These are phyloP conservation scores for Fonsecaea multimorphosa DNA, from an alignment of 2,329 filamentous ascomycete genomes.

Conservation along the genomic window DNA sequence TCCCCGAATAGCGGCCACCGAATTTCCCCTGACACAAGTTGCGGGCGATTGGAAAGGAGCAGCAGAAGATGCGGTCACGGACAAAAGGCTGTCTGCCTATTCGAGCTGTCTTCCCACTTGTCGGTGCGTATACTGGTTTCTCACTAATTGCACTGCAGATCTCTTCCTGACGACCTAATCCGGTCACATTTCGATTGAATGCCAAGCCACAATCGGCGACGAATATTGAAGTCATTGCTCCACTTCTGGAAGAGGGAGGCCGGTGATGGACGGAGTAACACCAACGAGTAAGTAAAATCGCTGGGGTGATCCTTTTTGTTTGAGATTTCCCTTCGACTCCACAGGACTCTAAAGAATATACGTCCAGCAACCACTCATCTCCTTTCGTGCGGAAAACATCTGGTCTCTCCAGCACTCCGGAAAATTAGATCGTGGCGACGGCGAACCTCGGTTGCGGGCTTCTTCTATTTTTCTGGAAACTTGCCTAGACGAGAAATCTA, in stretches of 20 bases:
- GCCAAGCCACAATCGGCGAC: background rate
- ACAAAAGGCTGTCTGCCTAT: background rate
- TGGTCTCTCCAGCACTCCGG: background rate
- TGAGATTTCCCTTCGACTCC: background rate
- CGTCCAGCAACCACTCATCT: background rate
- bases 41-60: background rate
- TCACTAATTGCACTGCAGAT: slow-evolving; percentile 1
- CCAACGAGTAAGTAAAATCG: background rate
- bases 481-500: slow-evolving; percentile 28
- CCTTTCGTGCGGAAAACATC: background rate
- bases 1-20: slow-evolving; percentile 1
- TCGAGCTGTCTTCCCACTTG: background rate
- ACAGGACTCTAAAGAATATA: background rate
- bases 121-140: background rate
- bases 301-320: background rate
- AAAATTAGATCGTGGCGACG: slow-evolving; percentile 2
- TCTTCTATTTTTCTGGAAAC: slow-evolving; percentile 25
- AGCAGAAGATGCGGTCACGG: background rate
- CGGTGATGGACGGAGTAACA: background rate
- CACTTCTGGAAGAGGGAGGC: background rate
- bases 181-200: background rate
- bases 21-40: background rate
- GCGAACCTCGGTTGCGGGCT: background rate
- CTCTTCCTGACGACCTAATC: background rate
- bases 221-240: background rate